Conservation (phyloP, 2,329 filamentous ascomycete species). For the Penicillium polonicum region DNA sequence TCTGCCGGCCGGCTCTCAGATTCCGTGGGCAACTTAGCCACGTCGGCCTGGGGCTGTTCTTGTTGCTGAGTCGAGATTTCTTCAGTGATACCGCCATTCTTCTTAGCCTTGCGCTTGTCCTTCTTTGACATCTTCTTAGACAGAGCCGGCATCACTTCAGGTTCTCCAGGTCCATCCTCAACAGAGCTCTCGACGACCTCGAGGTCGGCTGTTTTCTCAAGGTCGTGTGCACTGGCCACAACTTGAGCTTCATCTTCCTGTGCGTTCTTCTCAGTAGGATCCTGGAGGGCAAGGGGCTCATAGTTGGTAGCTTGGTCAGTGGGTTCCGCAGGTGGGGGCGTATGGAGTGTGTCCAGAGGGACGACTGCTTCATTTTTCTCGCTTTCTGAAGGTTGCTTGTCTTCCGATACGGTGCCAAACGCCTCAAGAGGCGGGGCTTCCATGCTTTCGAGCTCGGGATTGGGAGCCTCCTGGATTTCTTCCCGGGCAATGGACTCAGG, state of each 20-base stretch:
- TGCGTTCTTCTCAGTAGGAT: neutral
- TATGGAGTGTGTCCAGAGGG: slow-evolving; percentile 3
- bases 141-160: slow-evolving; percentile 3
- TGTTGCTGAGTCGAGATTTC: neutral
- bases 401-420: neutral
- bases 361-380: neutral
- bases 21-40: neutral
- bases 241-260: neutral
- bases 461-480: neutral
- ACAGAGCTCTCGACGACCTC: neutral
- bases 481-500: neutral
- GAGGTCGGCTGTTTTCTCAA: slow-evolving; percentile 6
- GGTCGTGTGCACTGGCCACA: neutral
- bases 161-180: slow-evolving; percentile 2
- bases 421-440: neutral
- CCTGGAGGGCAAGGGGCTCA: neutral
- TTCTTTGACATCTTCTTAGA: slow-evolving; percentile 25
- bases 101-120: slow-evolving; percentile 26
- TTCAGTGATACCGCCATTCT: slow-evolving; percentile 11
- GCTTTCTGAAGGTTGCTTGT: neutral
- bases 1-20: neutral
- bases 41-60: neutral
- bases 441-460: neutral
- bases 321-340: neutral
- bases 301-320: neutral